Conservation (phyloP, 2,329 filamentous ascomycete genomes). For the Ophiostoma piceae region DNA sequence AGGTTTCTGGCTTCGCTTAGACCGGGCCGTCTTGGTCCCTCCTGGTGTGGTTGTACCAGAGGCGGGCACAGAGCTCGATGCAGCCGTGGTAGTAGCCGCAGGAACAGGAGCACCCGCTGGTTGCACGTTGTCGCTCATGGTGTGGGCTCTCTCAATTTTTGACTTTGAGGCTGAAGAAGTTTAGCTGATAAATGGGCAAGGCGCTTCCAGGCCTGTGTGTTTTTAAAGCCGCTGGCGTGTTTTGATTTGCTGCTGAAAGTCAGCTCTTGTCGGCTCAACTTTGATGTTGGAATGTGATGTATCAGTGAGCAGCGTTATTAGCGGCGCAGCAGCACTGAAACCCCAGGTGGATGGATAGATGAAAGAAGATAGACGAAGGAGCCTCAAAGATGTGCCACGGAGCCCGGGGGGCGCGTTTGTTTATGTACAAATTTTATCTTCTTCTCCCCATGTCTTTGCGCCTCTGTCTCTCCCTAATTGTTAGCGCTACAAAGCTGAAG, state of each 20-base stretch:
- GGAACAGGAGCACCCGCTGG: background rate
- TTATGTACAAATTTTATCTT: background rate
- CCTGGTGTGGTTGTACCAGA: slow-evolving; percentile 16
- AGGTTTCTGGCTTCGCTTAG: background rate
- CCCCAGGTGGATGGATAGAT: background rate
- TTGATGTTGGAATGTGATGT: background rate
- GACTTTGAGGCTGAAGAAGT: background rate
- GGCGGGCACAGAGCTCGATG: slow-evolving; percentile 13
- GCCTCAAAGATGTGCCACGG: background rate
- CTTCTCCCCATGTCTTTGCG: background rate
- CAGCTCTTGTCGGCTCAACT: background rate
- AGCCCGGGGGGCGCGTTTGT: background rate
- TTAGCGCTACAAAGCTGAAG: background rate
- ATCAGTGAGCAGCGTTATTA: background rate
- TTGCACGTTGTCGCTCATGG: slow-evolving; percentile 4
- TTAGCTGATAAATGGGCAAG: background rate
- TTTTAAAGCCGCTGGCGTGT: background rate
- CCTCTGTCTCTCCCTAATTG: background rate
- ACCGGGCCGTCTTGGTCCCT: background rate
- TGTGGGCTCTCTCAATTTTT: background rate
- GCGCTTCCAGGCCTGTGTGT: background rate
- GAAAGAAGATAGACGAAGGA: background rate
- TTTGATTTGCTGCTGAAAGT: background rate
- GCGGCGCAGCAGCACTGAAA: background rate
- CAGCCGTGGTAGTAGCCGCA: background rate